phyloP scores from a whole-genome alignment of 1,284 basidiomycete species.

The Xerocomus minutiporus region DNA sequence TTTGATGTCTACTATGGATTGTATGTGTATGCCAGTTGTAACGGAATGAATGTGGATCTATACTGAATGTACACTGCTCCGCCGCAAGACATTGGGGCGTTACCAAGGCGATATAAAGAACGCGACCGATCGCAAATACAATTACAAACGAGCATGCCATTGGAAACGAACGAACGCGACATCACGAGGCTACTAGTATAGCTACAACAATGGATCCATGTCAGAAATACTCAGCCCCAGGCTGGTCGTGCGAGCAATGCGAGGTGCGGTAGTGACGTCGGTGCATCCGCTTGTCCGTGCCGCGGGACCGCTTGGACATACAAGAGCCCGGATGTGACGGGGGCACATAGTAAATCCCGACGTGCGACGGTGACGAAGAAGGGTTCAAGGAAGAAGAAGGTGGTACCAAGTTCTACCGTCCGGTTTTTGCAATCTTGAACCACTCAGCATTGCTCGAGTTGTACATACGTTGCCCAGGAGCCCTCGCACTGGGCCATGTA shows the following conservation, averaged over 20 bases:
- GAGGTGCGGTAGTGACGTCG: slow-evolving; percentile 12
- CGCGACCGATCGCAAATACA: not conserved
- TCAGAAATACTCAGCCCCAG: no score
- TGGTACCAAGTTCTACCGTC: slow-evolving; percentile 38
- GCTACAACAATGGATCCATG: no score
- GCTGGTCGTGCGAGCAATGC: slow-evolving; percentile 8
- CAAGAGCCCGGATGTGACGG: slow-evolving; percentile 1
- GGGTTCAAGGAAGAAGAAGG: not conserved
- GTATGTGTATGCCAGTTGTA: not conserved
- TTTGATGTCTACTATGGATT: not conserved
- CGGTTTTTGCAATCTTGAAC: slow-evolving; percentile 38
- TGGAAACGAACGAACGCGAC: not conserved
- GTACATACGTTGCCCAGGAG: slow-evolving; percentile 30
- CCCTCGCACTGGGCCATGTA: slow-evolving; percentile 37
- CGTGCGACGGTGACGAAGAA: not conserved
- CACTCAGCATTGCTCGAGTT: slow-evolving; percentile 35
- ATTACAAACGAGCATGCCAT: not conserved
- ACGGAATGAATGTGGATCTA: not conserved
- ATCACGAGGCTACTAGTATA: no score
- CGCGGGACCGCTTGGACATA: not conserved
- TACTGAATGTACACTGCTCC: no score
- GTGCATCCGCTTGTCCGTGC: slow-evolving; percentile 19
- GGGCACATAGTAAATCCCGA: not conserved
- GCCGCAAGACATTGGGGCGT: not conserved
- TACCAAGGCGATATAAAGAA: not conserved